Conservation (phyloP, 371 early-diverging fungal genomes). For the Mortierella polycephala region DNA sequence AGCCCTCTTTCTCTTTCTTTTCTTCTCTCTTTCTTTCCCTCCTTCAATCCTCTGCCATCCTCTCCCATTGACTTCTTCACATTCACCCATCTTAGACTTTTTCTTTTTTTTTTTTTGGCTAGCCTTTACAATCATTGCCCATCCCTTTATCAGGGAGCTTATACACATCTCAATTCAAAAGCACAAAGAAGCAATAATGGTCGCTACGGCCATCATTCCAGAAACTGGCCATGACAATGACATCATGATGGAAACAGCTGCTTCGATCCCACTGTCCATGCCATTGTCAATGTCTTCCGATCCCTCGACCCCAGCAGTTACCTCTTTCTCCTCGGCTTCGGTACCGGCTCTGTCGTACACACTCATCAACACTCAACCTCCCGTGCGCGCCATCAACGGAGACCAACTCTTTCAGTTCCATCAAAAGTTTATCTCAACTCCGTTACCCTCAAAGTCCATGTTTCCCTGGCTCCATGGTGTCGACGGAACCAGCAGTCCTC, state of each 20-base stretch:
- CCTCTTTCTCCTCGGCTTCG: neutral
- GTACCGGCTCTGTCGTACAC: conserved; percentile 20
- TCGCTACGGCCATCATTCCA: conserved; percentile 22
- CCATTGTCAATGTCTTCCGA: conserved; percentile 5
- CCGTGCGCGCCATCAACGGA: conserved; percentile 44
- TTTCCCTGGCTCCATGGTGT: conserved; percentile 79
- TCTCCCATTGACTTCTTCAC: neutral
- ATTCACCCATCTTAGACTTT: neutral
- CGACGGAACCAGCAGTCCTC: conserved; percentile 61
- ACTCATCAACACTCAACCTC: conserved; percentile 42
- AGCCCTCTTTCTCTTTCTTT: neutral
- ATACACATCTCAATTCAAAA: neutral
- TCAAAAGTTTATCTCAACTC: conserved; percentile 56
- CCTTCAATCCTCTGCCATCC: neutral
- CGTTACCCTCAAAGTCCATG: conserved; percentile 64
- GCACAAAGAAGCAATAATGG: conserved; percentile 6
- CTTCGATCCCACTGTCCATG: neutral
- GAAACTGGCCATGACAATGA: neutral
- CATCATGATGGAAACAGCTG: neutral
- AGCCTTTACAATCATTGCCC: too few species aligned
- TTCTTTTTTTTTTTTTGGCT: neutral
- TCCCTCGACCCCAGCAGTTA: neutral
- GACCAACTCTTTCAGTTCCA: conserved; percentile 48
- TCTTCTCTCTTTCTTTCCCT: neutral
- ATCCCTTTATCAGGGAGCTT: neutral